Evolutionary conservation across 129 eudicot genomes (phyloP).

Genomic region (Chrysanthemum lavandulifolium): DNA sequence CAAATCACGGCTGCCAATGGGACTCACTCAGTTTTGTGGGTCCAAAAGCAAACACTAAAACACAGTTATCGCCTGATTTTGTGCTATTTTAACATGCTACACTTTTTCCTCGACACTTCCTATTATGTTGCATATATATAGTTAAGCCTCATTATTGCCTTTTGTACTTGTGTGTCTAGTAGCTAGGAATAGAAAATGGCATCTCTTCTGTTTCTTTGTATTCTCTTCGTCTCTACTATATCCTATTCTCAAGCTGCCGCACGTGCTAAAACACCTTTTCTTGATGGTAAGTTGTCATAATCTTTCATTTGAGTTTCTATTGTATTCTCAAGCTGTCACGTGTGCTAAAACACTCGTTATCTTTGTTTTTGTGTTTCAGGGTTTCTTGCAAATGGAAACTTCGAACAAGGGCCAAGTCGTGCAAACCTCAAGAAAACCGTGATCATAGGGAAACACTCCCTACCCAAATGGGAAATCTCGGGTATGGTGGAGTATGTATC

Average conservation of each 20-base stretch:
- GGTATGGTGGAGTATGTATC: conserved; percentile 51
- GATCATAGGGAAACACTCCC: conserved; percentile 36
- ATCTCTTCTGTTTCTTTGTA: conserved; percentile 14
- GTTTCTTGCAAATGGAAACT: conserved; percentile 43
- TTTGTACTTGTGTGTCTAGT: background rate
- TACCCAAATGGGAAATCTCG: conserved; percentile 41
- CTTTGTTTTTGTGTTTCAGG: conserved; percentile 20
- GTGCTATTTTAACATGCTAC: conserved; percentile 29
- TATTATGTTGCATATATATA: conserved; percentile 19
- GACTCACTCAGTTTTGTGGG: background rate
- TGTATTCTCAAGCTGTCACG: too few species aligned
- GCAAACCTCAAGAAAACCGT: conserved; percentile 39
- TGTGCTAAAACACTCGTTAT: background rate
- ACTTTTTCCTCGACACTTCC: conserved; percentile 27
- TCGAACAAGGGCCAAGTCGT: conserved; percentile 34
- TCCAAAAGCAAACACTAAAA: too few species aligned
- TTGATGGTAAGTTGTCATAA: conserved; percentile 28
- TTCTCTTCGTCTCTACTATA: background rate
- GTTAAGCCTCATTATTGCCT: background rate
- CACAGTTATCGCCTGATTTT: conserved; percentile 1
- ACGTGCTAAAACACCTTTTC: conserved; percentile 4
- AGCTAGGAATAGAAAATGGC: conserved; percentile 14
- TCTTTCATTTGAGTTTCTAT: background rate
- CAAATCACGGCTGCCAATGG: conserved; percentile 35
- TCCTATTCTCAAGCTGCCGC: conserved; percentile 10